Evolutionary conservation across 306 rosid species (phyloP), one percentile per base, ranked within the genome.

Genomic region (Glycine soja): DNA sequence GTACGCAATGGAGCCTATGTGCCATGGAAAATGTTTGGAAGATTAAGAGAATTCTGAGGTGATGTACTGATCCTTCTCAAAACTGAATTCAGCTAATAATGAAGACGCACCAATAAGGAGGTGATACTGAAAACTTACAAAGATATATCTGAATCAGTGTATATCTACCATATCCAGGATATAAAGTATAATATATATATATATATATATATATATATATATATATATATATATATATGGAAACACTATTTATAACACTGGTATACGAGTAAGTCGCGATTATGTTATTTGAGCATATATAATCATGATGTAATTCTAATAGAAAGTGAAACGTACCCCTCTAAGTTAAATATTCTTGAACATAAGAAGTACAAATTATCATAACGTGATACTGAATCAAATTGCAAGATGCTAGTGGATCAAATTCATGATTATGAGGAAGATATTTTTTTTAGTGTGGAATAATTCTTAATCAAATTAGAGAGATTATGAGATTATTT

Each of bases 11-110:
- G 61, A 54, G 10, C 10, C 9, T 54, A 42, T 42, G 46, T 42
- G 54, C 54, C 54, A 18, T 57, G 63, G 5, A 8, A 57, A 16
- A 65, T 50, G 70, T 43, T 15, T 7, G 54, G 69, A 58, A 79
- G 48, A 11, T 71, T 13, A 11, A 12, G 19, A 15, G 15, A 4
- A 15, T 40, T 45, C 13, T 18, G 14, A 57, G 13, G 36, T 0
- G 36, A 18, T 58, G 7, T 51, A 51, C 7, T 12, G 15, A 51
- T 3, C 7, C 36, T 19, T 59, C 34, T 10, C 40, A 59, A 59
- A 59, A 59, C 36, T 8, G 36, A 57, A 57, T 15, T 56, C 4
- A 2, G 10, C 4, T 3, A 18, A 54, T 54, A 42, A 7, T 42
- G 46, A 48, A 48, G 53, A 48, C 0, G 14, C 14, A 3, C 13